Conservation (phyloP, 805 yeast species). For the Yarrowia phangngaensis region DNA sequence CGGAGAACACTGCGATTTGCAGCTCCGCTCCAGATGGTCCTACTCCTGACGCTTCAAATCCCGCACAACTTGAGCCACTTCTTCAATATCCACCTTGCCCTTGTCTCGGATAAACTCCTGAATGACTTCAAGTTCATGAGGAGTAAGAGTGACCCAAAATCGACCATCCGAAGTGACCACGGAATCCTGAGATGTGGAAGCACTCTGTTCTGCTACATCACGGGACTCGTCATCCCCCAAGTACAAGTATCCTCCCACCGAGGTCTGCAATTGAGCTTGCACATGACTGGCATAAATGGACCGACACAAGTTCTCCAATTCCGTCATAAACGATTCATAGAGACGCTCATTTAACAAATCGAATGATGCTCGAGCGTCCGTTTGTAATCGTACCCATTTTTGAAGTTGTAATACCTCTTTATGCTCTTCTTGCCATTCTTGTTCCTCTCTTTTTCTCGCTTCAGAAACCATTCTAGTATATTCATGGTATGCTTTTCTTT, state of each 20-base stretch:
- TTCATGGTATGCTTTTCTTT: conserved; percentile 23
- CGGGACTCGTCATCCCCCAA: neutral
- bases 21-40: neutral
- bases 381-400: neutral
- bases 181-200: neutral
- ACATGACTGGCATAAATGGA: neutral
- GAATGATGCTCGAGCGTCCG: conserved; percentile 5
- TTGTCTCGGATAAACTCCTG: conserved; percentile 2
- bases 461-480: conserved; percentile 15
- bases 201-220: neutral
- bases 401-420: conserved; percentile 10
- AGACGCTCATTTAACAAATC: conserved; percentile 1
- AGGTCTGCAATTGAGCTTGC: neutral
- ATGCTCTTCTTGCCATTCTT: conserved; percentile 20
- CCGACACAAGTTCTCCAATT: conserved; percentile 2
- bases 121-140: conserved; percentile 5
- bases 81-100: conserved; percentile 16
- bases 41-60: conserved; percentile 9
- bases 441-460: conserved; percentile 14
- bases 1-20: too few relatives aligned
- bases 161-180: conserved; percentile 15
- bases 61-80: conserved; percentile 8
- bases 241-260: conserved; percentile 1
- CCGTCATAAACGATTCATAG: conserved; percentile 1
- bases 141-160: conserved; percentile 14